Base-by-base conservation (phyloP, 179 eudicot species). In the Heliamphora pulchella region DNA sequence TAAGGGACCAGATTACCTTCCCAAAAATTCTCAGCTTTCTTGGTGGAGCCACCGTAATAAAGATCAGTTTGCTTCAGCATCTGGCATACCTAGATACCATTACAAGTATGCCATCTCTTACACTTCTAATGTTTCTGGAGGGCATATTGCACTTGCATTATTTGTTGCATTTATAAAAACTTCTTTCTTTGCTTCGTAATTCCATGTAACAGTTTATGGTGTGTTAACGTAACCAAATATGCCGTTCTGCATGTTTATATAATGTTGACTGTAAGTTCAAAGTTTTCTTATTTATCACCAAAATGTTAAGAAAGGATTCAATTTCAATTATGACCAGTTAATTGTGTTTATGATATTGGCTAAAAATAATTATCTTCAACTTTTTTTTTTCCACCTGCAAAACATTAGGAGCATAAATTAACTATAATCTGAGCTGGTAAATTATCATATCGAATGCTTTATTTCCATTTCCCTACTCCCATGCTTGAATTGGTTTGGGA, bases 21-120 rank as follows among this genome's bases (percentile, higher is more conserved):
- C 84, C 74, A 89, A 82, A 80, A 89, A 76, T 82, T 81, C 87
- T 72, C 82, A 84, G 69, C 77, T 79, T 51, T 76, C 87, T 20
- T 91, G 97, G 97, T 86, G 88, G 92, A 90, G 77, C 82, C 86
- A 78, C 79, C 89, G 85, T 48, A 81, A 69, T 58, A 96, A 91
- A 83, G 93, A 89, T 79, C 90, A 80, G 75, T 68, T 87, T 31
- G 75, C 87, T 82, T 86, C 97, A 71, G 88, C 84, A 55, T 91
- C 97, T 67, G 98, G 98, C 79, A 86, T 91, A 51, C 91, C 89
- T 43, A 90, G 87, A 84, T 94, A 96, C 90, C 83, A 79, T 69
- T 89, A 94, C 93, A 96, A 90, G 99, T 96, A 94, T 77, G 97
- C 86, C 46, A 55, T 57, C 46, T 74, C 46, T 15, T 7, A 54